Percentiles rank a stretch among this genome's conserved stretches.
Conservation (phyloP, 495 filamentous ascomycete genomes). For the Eremomyces bilateralis region DNA sequence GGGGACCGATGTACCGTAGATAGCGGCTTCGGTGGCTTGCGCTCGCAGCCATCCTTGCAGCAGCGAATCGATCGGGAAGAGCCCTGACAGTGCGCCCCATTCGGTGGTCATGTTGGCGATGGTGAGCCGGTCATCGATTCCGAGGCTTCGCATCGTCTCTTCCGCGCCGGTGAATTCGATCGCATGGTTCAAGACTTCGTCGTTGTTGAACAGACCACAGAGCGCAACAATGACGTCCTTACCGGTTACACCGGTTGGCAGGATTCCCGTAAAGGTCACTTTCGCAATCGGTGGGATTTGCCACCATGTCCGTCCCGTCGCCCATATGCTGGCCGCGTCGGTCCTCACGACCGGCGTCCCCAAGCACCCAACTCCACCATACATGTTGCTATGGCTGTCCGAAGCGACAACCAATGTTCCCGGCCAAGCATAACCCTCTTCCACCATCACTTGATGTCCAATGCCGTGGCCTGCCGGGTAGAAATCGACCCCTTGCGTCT, state of each 20-base stretch:
- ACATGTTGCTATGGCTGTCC: constrained; percentile 76
- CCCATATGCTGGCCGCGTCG: constrained; percentile 74
- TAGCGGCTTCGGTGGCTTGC: constrained; percentile 50
- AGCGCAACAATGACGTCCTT: constrained; percentile 91
- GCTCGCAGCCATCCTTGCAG: constrained; percentile 54
- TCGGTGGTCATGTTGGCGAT: constrained; percentile 95
- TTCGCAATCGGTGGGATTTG: constrained; percentile 71
- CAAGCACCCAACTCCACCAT: constrained; percentile 59
- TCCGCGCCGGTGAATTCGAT: constrained; percentile 74
- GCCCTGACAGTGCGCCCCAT: constrained; percentile 65
- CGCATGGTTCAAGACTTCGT: constrained; percentile 82
- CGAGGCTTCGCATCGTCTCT: constrained; percentile 52
- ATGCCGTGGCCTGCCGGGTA: constrained; percentile 71
- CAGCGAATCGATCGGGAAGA: constrained; percentile 65
- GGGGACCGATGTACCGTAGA: constrained; percentile 24
- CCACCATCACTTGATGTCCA: constrained; percentile 79
- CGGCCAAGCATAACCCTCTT: constrained; percentile 64
- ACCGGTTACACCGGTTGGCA: constrained; percentile 69
- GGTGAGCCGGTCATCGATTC: constrained; percentile 56
- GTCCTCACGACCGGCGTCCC: constrained; percentile 75
- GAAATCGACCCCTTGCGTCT: constrained; percentile 58
- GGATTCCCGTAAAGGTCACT: constrained; percentile 50
- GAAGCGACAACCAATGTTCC: constrained; percentile 66
- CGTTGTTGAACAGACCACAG: constrained; percentile 69
- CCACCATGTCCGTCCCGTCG: constrained; percentile 70